Evolutionary conservation across 139 green algal species (phyloP), one percentile per base, ranked within the genome.

Genomic region (Coelastrella sp.): DNA sequence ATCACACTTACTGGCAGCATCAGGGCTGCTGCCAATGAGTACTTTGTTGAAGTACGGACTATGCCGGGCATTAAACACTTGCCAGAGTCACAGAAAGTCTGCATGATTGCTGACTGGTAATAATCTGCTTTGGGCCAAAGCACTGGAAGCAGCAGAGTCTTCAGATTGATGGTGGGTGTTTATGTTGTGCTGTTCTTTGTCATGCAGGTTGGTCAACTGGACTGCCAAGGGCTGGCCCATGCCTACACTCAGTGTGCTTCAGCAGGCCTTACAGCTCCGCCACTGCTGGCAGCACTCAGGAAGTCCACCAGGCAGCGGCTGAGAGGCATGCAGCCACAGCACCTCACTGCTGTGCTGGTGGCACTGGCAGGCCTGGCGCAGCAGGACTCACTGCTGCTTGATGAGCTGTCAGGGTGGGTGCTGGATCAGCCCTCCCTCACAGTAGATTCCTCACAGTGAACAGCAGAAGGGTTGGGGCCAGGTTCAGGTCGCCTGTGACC

Each of bases 391-490:
- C 84, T 89, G 22, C 57, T 83, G n/a, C 70, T 89, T 22, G 84
- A 89, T 73, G 84, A 89, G 27, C 25, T 89, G 56, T 78, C 84
- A 82, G 73, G 10, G 84, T 89, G 57, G 59, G 84, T 25, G 14
- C 15, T 65, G 78, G 15, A 65, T 14, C 12, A 22, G 9, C 4
- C 78, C n/a, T 83, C 10, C 35, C 4, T n/a, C 78, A 35, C 11
- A 15, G 74, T 20, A 58, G 3, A 49, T 49, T 3, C 35, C 35
- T 49, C 35, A 49, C 35, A 49, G 35, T 49, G 68, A 76, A 22
- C 68, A 24, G 68, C 19, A 22, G 19, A 24, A 22, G 68, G 68
- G 19, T 24, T 24, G 68, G 68, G 35, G 35, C 35, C 35, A 49
- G 35, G 35, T 49, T 49, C 35, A 49, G 35, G 3, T 49, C 35